Evolutionary conservation across 371 early-diverging fungal species (phyloP), one percentile per base, ranked within the genome.

Genomic region (Apophysomyces variabilis): DNA sequence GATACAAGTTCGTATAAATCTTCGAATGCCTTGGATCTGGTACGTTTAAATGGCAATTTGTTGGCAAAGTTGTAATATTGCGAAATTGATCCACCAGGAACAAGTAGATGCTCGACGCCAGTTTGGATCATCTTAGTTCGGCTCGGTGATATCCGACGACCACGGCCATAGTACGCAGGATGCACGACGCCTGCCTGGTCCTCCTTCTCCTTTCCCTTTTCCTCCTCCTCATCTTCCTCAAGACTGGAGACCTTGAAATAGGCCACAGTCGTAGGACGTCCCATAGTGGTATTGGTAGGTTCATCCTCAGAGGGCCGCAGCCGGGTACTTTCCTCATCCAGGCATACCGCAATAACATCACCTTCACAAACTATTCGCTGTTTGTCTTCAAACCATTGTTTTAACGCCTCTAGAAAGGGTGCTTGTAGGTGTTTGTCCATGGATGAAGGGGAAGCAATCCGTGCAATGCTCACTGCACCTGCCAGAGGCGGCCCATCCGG

Each of bases 361-460:
- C 88, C 91, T 45, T 90, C 80, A 63, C 90, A 85, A 14, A 93
- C 89, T 4, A 92, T 84, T 11, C 92, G 80, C 41, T 87, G 82
- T n/a, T 80, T 80, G 32, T 73, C 82, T 65, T 85, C 87, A 62
- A 93, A 91, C 92, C 90, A 90, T 8, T 73, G 68, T 66, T 87
- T 87, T 32, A 93, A 69, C 3, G 87, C 88, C 32, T 86, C 86
- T 26, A 92, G 67, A 41, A 85, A 83, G 1, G 84, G 81, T 0
- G 79, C 73, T 66, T 94, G 89, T 5, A 92, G 58, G 8, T 85
- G 79, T 64, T 88, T 89, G 65, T 93, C 90, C 64, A 88, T 89
- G 0, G 91, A 88, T 5, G 86, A 66, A 3, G 92, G 89, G 4
- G 93, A 90, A 0, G 94, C 90, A 2, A 95, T 80, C 9, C 94